Conservation (phyloP, 2,329 filamentous ascomycete genomes). For the Aspergillus ibericus region DNA sequence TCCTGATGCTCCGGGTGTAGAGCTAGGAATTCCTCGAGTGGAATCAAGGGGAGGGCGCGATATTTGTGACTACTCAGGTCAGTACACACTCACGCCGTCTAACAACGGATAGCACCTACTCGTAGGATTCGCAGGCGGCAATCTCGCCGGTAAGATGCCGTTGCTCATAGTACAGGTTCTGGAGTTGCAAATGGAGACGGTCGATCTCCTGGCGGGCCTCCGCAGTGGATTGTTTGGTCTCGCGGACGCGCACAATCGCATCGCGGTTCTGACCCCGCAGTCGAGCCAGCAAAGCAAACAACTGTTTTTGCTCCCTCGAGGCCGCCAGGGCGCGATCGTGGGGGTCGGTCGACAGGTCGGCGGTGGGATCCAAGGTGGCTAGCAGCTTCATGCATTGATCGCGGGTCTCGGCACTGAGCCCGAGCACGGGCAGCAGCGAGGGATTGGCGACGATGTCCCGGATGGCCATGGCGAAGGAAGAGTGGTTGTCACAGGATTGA, state of each 20-base stretch:
- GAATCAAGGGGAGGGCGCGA: slow-evolving; percentile 78
- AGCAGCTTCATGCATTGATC: slow-evolving; percentile 65
- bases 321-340: slow-evolving; percentile 59
- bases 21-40: slow-evolving; percentile 76
- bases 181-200: slow-evolving; percentile 82
- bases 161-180: slow-evolving; percentile 97
- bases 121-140: slow-evolving; percentile 82
- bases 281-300: slow-evolving; percentile 76
- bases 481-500: slow-evolving; percentile 6
- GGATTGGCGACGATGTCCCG: slow-evolving; percentile 63
- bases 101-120: slow-evolving; percentile 59
- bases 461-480: slow-evolving; percentile 51
- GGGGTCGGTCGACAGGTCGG: slow-evolving; percentile 41
- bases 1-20: slow-evolving; percentile 73
- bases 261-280: slow-evolving; percentile 80
- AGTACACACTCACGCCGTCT: neutral
- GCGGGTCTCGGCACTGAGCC: slow-evolving; percentile 71
- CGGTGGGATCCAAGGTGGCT: slow-evolving; percentile 56
- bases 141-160: slow-evolving; percentile 89
- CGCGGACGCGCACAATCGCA: slow-evolving; percentile 75
- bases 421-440: slow-evolving; percentile 66
- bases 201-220: slow-evolving; percentile 91
- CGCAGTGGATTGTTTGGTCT: slow-evolving; percentile 82
- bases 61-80: slow-evolving; percentile 67
- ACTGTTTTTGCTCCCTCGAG: slow-evolving; percentile 74